Conservation (phyloP, 192 early-diverging fungal genomes). For the Backusella circina region DNA sequence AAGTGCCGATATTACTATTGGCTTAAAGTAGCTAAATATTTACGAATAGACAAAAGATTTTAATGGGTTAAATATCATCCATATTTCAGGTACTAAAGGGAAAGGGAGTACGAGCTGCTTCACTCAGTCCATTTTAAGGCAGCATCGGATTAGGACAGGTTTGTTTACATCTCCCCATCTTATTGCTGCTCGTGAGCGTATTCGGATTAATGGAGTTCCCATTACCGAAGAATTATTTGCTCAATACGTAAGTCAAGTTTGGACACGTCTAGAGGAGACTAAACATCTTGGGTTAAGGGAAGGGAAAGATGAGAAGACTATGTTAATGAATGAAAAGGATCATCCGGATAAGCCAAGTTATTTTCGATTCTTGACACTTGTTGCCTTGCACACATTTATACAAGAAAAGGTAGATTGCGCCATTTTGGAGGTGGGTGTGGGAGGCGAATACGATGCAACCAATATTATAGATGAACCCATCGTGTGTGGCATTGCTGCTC, state of each 20-base stretch:
- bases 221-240: conserved; percentile 68
- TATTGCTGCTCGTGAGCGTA: conserved; percentile 87
- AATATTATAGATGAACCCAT: conserved; percentile 69
- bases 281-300: background rate
- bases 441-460: conserved; percentile 83
- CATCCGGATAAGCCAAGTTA: conserved; percentile 68
- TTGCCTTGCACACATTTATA: conserved; percentile 88
- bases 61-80: conserved; percentile 72
- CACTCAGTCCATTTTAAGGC: conserved; percentile 70
- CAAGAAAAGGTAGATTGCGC: conserved; percentile 77
- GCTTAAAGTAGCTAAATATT: background rate
- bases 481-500: conserved; percentile 74
- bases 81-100: conserved; percentile 84
- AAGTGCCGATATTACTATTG: too few species aligned
- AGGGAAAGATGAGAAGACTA: background rate
- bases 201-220: conserved; percentile 85
- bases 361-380: conserved; percentile 86
- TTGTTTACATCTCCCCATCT: conserved; percentile 94
- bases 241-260: conserved; percentile 86
- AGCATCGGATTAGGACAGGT: conserved; percentile 53
- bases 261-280: conserved; percentile 42
- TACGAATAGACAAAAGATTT: conserved; percentile 53
- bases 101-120: conserved; percentile 77
- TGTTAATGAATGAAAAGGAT: background rate
- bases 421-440: conserved; percentile 80